Evolutionary conservation across 768 basidiomycete genomes (phyloP), one percentile per base, ranked within the genome.

Genomic region (Suillus lakei): DNA sequence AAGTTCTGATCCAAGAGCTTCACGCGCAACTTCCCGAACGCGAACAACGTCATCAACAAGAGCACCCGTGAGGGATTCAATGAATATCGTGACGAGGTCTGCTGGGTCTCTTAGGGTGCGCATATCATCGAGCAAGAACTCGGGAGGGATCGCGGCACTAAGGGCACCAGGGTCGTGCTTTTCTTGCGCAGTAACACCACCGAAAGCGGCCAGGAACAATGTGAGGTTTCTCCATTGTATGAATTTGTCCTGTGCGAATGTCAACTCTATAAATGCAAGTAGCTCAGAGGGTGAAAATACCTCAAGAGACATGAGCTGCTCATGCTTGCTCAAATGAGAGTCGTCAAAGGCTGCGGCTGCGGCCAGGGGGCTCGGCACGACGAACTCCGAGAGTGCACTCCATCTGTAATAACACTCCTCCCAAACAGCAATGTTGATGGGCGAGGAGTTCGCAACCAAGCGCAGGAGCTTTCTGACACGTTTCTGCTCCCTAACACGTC

Each of bases 211-310:
- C 44, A 96, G 80, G 76, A 91, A 93, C 28, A 94, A 78, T 0
- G 91, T 89, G 15, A 94, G 79, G 72, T 96, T 94, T 70, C 92
- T 90, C 95, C 95, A 98, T 69, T 94, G 91, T 43, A 83, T 85
- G 48, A 88, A 85, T 68, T 87, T 83, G 23, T 93, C 92, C 92
- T 94, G 61, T 18, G 38, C 23, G 39, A 44, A 58, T 32, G 61
- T 72, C 32, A 28, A 18, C 15, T 30, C 39, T 41, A 28, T 21
- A 26, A 41, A 54, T 51, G 21, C 34, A 51, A 15, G 51, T 26
- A 55, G 18, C 23, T 36, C 5, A 3, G 56, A 56, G 23, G 38
- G 66, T 38, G 38, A 16, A 59, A 62, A 8, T 65, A 83, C 83
- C 72, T 85, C 83, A 8, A 72, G 68, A 6, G 78, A 72, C 65